Evolutionary conservation across 352 stramenopile genomes (phyloP), one percentile per base, ranked within the genome.

Genomic region (Globisporangium lucens): DNA sequence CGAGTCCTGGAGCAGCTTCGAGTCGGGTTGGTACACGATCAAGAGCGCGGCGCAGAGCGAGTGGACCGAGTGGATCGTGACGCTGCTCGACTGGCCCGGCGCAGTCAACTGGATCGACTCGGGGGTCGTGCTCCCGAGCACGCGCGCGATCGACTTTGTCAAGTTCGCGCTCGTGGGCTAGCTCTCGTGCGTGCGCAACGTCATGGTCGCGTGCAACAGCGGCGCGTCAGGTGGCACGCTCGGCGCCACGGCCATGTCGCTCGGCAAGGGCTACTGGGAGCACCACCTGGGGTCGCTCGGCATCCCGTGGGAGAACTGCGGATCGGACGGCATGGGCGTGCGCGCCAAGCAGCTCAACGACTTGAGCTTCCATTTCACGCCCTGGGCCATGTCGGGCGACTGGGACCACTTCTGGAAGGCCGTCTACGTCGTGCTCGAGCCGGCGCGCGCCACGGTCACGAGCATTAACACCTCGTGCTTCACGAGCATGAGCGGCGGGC

Each of bases 301-400:
- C n/a, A 63, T 63, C n/a, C 56, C 56, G n/a, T 63, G 56, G 33
- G 56, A 63, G 33, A 63, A 52, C 56, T 63, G 35, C 56, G 56
- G 56, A 33, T 22, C 56, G n/a, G 56, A 35, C 56, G 43, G 43
- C 17, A 51, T 24, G 43, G 43, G 43, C 43, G 56, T 46, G 27
- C 22, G 35, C 8, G 17, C 35, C 56, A 51, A 63, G 56, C 35
- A 63, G 36, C 20, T n/a, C 33, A 52, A 63, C 56, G 56, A 63
- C 56, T 36, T 52, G n/a, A 63, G 56, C 56, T 63, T 63, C 56
- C 35, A 63, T 22, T 22, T 63, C 17, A 49, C 56, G 36, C 56
- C 56, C 33, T 49, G 35, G 20, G 20, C 56, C 30, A 63, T 52
- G 56, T 63, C 29, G 35, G 56, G 36, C 9, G 35, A 63, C 35